A percentile compares a stretch with the other conserved stretches of the same genome.
These are phyloP conservation scores for Zarea fungicola DNA, from an alignment of 2,329 filamentous ascomycete genomes.

Conservation along the genomic window DNA sequence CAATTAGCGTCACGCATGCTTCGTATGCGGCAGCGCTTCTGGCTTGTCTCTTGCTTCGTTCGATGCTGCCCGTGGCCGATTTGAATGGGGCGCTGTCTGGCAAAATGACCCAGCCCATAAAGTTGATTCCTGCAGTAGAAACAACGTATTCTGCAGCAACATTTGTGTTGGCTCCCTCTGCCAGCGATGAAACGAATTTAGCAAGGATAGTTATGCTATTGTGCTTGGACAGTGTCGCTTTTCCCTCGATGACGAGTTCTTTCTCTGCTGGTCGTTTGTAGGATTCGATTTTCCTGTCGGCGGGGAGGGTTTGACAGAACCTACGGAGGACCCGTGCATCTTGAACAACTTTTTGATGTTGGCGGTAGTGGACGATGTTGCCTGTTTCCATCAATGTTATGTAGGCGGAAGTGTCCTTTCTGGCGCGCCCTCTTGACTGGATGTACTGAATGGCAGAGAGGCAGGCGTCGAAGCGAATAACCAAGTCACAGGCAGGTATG, in stretches of 20 bases:
- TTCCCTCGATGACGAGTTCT: conserved; percentile 55
- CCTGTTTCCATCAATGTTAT: conserved; percentile 74
- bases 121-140: conserved; percentile 50
- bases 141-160: conserved; percentile 57
- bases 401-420: conserved; percentile 72
- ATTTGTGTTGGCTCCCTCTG: conserved; percentile 23
- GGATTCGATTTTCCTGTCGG: conserved; percentile 55
- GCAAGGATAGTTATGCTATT: conserved; percentile 67
- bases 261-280: conserved; percentile 33
- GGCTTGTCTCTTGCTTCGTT: conserved; percentile 67
- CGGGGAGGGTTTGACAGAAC: conserved; percentile 71
- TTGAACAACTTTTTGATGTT: conserved; percentile 54
- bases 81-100: conserved; percentile 69
- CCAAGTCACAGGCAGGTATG: conserved; percentile 61
- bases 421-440: conserved; percentile 83
- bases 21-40: conserved; percentile 88
- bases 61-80: conserved; percentile 57
- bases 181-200: conserved; percentile 66
- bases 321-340: conserved; percentile 61
- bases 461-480: conserved; percentile 80
- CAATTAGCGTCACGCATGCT: conserved; percentile 65
- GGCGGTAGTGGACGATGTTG: conserved; percentile 56
- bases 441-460: conserved; percentile 90
- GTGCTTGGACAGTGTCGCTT: conserved; percentile 73
- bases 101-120: conserved; percentile 71